phyloP scores from a whole-genome alignment of 2,329 filamentous ascomycete genomes.

The Cadophora sp. region DNA sequence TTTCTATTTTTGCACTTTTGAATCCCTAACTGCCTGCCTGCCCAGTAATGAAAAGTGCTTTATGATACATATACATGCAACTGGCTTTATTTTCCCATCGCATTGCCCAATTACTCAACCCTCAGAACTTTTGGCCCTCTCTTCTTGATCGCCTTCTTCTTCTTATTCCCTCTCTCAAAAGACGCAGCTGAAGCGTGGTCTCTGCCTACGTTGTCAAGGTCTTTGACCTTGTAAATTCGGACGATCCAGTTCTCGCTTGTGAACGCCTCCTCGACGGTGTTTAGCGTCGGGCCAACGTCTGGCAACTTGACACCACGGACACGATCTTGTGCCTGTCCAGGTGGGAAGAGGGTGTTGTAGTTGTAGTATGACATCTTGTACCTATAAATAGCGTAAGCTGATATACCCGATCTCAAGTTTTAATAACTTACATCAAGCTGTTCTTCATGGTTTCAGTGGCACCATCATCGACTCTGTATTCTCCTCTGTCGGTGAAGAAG shows the following conservation, averaged over 20 bases:
- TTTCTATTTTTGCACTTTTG: conserved; percentile 39
- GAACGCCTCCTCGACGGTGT: conserved; percentile 93
- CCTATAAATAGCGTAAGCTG: conserved; percentile 57
- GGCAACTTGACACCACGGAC: conserved; percentile 84
- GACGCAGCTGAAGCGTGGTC: conserved; percentile 76
- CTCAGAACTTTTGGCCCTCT: conserved; percentile 74
- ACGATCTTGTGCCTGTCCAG: conserved; percentile 87
- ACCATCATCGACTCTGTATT: conserved; percentile 92
- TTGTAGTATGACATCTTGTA: conserved; percentile 99
- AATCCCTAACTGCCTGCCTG: conserved; percentile 15
- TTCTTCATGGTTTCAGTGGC: conserved; percentile 98
- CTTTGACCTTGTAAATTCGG: conserved; percentile 99
- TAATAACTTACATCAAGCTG: conserved; percentile 85
- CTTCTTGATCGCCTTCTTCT: conserved; percentile 78
- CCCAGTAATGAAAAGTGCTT: conserved; percentile 29
- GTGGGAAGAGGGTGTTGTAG: conserved; percentile 89
- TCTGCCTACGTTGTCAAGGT: conserved; percentile 93
- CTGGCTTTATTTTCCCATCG: conserved; percentile 21
- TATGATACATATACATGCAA: conserved; percentile 40
- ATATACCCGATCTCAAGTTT: background rate
- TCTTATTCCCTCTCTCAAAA: conserved; percentile 83
- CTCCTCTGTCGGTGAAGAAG: conserved; percentile 92
- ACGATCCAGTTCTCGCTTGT: conserved; percentile 99
- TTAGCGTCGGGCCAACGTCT: conserved; percentile 83
- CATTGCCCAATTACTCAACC: conserved; percentile 63